phyloP scores from a whole-genome alignment of 2,329 filamentous ascomycete genomes.

The Colletotrichum sansevieriae region DNA sequence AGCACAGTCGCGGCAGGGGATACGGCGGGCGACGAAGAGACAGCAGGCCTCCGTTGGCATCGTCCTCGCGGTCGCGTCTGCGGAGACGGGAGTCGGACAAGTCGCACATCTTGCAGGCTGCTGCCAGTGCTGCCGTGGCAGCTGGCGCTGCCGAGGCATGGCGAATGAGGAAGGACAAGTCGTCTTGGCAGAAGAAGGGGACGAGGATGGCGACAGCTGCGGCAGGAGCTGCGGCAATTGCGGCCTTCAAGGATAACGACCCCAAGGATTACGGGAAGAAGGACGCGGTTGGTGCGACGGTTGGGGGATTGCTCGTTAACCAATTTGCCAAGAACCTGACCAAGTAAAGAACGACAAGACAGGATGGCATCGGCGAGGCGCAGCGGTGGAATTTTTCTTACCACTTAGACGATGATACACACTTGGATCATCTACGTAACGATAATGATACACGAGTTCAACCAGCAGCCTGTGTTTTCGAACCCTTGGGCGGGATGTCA shows the following conservation, averaged over 20 bases:
- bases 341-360: not conserved
- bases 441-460: no score
- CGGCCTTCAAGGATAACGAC: constrained; percentile 36
- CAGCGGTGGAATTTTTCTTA: no score
- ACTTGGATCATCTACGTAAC: no score
- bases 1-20: not conserved
- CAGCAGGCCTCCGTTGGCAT: constrained; percentile 1
- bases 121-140: constrained; percentile 35
- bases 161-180: constrained; percentile 39
- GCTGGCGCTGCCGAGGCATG: constrained; percentile 40
- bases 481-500: no score
- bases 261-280: constrained; percentile 22
- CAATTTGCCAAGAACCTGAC: constrained; percentile 20
- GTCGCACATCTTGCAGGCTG: constrained; percentile 37
- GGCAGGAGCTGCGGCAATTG: constrained; percentile 41
- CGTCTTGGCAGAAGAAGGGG: constrained; percentile 38
- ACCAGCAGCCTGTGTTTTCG: no score
- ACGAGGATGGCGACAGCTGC: constrained; percentile 39
- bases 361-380: no score
- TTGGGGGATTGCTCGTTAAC: constrained; percentile 41
- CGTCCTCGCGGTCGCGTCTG: constrained; percentile 2
- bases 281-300: constrained; percentile 33
- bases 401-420: no score
- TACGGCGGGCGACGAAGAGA: not conserved
- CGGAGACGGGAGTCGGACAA: constrained; percentile 17